Conservation (phyloP, 2,329 filamentous ascomycete species). For the Colletotrichum eleusines region DNA sequence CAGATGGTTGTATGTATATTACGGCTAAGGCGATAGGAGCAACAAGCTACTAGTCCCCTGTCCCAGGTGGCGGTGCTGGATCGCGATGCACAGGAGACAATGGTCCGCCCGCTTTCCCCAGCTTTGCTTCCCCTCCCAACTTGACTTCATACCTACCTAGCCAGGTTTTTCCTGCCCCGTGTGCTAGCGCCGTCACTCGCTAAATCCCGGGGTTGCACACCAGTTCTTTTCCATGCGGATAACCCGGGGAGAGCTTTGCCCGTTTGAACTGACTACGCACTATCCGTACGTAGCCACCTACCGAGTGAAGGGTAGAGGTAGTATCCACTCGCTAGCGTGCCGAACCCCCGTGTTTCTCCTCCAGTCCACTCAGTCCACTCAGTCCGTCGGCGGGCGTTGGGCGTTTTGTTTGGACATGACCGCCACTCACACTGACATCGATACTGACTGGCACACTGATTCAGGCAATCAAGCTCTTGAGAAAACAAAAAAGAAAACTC, state of each 20-base stretch:
- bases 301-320: no score
- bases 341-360: no score
- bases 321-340: neutral
- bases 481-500: neutral
- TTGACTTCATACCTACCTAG: no score
- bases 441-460: neutral
- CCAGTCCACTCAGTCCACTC: no score
- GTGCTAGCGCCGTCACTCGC: no score
- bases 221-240: neutral
- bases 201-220: neutral
- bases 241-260: neutral
- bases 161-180: no score
- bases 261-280: neutral
- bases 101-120: slow-evolving; percentile 19
- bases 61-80: no score
- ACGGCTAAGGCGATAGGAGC: no score
- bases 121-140: neutral
- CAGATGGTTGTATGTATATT: no score
- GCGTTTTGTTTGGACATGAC: neutral
- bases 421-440: neutral
- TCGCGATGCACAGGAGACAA: slow-evolving; percentile 24
- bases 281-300: no score
- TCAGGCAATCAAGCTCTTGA: slow-evolving; percentile 1
- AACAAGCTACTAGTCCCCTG: no score
- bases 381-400: neutral